phyloP scores from a whole-genome alignment of 192 early-diverging fungal species.

The Dispira simplex region DNA sequence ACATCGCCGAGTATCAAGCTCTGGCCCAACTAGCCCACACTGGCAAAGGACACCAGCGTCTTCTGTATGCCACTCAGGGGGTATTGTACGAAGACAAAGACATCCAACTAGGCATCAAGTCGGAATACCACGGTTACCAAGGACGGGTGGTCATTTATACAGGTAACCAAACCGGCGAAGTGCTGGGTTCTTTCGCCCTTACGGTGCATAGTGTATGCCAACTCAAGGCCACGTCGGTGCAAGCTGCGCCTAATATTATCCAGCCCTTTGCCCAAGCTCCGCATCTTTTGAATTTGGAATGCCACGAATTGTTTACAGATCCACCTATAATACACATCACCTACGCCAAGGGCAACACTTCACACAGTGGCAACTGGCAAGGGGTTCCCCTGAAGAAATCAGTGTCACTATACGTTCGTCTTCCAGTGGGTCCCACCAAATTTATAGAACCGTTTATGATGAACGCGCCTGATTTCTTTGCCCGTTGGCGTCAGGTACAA shows the following conservation, averaged over 20 bases:
- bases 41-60: constrained; percentile 12
- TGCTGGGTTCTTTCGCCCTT: constrained; percentile 25
- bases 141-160: constrained; percentile 85
- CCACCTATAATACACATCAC: constrained; percentile 52
- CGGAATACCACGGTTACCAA: constrained; percentile 79
- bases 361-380: background rate
- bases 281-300: constrained; percentile 63
- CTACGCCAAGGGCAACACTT: constrained; percentile 36
- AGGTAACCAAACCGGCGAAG: constrained; percentile 68
- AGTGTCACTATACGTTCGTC: constrained; percentile 40
- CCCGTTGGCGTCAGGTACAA: constrained; percentile 82
- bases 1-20: no score
- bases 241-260: constrained; percentile 53
- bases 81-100: constrained; percentile 82
- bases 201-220: background rate
- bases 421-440: constrained; percentile 72
- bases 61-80: constrained; percentile 64
- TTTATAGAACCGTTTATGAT: constrained; percentile 78
- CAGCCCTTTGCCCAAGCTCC: constrained; percentile 40
- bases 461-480: constrained; percentile 63
- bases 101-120: constrained; percentile 82
- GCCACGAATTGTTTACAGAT: constrained; percentile 35
- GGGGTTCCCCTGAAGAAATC: background rate
- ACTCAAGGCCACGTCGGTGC: constrained; percentile 29
- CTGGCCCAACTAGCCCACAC: no score